phyloP scores from a whole-genome alignment of 2,329 filamentous ascomycete species.

The Ophiostoma quercus region DNA sequence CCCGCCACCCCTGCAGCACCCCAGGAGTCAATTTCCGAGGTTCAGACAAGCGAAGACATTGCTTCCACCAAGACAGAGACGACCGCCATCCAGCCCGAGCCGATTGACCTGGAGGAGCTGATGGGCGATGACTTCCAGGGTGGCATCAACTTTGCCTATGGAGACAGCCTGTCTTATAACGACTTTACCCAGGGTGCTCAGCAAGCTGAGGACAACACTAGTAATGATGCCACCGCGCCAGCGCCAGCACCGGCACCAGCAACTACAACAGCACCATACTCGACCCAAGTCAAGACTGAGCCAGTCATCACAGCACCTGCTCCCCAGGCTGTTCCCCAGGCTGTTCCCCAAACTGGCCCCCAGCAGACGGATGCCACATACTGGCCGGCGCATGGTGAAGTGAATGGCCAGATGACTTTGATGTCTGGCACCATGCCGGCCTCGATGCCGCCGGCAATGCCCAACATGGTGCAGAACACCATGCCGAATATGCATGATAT shows the following conservation, averaged over 20 bases:
- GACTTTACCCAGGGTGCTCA: not conserved
- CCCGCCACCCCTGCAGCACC: not conserved
- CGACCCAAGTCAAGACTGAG: not conserved
- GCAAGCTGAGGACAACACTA: not conserved
- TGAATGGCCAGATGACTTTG: not conserved
- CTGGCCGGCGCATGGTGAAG: not conserved
- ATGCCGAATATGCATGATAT: not conserved
- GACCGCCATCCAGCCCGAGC: not conserved
- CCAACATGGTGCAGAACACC: not conserved
- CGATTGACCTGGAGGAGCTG: slow-evolving; percentile 15
- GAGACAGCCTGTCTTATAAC: not conserved
- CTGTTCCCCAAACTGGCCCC: not conserved
- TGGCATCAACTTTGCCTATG: slow-evolving; percentile 19
- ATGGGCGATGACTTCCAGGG: slow-evolving; percentile 18
- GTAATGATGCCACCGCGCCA: not conserved
- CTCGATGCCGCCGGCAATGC: not conserved
- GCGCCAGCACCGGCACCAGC: not conserved
- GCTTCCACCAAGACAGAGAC: not conserved
- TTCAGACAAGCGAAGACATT: not conserved
- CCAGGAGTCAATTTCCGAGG: not conserved
- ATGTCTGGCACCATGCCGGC: not conserved
- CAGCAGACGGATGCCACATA: slow-evolving; percentile 10
- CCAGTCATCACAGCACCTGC: not conserved
- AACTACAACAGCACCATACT: not conserved
- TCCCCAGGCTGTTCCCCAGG: no score